A percentile compares a stretch with the other conserved stretches of the same genome.
These are phyloP conservation scores for Psidium friedrichsthalianum DNA, from an alignment of 345 rosid species.

Conservation along the genomic window DNA sequence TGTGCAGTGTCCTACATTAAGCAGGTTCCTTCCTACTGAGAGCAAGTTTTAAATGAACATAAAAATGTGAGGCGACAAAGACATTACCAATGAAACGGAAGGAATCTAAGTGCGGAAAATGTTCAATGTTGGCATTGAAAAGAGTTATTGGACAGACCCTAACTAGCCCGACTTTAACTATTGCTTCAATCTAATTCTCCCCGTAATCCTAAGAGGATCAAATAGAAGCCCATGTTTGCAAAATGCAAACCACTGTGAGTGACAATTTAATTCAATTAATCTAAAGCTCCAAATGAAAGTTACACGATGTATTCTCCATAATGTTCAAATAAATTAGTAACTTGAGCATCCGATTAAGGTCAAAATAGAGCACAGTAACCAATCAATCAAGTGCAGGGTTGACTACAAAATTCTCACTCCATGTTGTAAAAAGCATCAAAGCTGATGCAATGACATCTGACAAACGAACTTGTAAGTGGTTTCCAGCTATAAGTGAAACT, in stretches of 20 bases:
- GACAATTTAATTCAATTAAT: not conserved
- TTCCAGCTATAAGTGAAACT: not conserved
- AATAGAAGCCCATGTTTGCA: not conserved
- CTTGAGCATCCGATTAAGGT: not conserved
- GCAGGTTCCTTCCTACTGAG: not conserved
- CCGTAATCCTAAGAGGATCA: not conserved
- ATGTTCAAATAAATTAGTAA: not conserved
- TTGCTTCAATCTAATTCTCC: not conserved
- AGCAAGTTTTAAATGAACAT: not conserved
- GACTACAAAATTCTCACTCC: not conserved
- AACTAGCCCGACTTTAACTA: not conserved
- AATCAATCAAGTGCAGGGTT: not conserved
- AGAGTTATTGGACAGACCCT: not conserved
- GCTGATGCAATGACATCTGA: not conserved
- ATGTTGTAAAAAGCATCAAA: not conserved
- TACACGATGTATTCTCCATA: not conserved
- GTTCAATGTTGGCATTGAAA: not conserved
- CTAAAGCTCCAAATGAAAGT: not conserved
- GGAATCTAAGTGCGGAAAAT: not conserved
- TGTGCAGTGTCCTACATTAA: not conserved
- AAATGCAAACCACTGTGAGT: not conserved
- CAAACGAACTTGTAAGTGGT: not conserved
- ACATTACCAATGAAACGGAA: not conserved
- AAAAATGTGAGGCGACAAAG: not conserved
- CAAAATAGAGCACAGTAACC: not conserved